Percentiles rank a stretch among this genome's conserved stretches.
Conservation (phyloP, 2,329 filamentous ascomycete species). For the Zymoseptoria passerinii region DNA sequence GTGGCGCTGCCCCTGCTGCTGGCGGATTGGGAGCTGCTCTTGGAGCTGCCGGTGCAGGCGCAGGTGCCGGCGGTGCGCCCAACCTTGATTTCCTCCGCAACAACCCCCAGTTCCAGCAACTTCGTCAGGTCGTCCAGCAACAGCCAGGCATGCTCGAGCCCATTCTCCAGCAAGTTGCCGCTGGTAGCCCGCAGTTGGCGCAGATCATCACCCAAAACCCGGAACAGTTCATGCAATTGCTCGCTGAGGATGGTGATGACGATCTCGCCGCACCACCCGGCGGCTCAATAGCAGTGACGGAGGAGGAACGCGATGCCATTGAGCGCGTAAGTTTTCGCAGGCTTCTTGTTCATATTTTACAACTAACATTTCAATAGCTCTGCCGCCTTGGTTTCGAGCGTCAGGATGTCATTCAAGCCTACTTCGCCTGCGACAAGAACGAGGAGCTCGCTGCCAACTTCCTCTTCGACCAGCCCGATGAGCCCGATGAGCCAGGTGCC, state of each 20-base stretch:
- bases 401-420: conserved; percentile 91
- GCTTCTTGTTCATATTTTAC: conserved; percentile 7
- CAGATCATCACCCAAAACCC: conserved; percentile 86
- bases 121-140: conserved; percentile 93
- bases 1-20: conserved; percentile 35
- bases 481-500: conserved; percentile 36
- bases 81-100: conserved; percentile 90
- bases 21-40: conserved; percentile 31
- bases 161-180: conserved; percentile 89
- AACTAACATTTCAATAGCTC: conserved; percentile 47
- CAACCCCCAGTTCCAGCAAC: conserved; percentile 95
- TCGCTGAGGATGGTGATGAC: conserved; percentile 76
- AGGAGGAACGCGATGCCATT: conserved; percentile 94
- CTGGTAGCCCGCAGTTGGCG: conserved; percentile 89
- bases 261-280: conserved; percentile 80
- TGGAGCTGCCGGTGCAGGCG: conserved; percentile 29
- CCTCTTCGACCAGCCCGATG: conserved; percentile 92
- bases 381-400: conserved; percentile 89
- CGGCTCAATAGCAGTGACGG: conserved; percentile 84
- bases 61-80: conserved; percentile 43
- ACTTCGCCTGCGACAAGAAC: conserved; percentile 99
- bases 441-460: conserved; percentile 98
- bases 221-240: conserved; percentile 81
- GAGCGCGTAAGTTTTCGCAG: conserved; percentile 61
- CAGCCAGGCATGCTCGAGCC: conserved; percentile 98